These are phyloP conservation scores for Capsella rubella DNA, from an alignment of 441 rosid species.

Conservation along the genomic window DNA sequence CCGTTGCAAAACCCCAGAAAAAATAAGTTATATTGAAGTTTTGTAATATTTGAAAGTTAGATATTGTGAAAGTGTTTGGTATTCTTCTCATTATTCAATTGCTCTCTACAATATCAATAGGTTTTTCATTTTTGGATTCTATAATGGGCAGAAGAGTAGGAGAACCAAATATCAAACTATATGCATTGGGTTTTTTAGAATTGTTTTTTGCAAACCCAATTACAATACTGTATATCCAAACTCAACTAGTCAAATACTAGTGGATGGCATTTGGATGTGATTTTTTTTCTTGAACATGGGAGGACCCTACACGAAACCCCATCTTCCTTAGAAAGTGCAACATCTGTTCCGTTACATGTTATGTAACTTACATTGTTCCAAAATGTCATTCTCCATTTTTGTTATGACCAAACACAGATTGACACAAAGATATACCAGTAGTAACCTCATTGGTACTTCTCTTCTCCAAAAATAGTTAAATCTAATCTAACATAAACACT, in stretches of 20 bases:
- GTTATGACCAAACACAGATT: constrained; percentile 21
- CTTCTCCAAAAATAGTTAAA: constrained; percentile 1
- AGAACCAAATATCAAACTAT: too few relatives aligned
- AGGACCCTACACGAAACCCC: constrained; percentile 21
- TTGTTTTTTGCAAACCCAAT: not conserved
- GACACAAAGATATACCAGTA: constrained; percentile 29
- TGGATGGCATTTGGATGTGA: constrained; percentile 11
- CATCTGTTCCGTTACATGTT: constrained; percentile 38
- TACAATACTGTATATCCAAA: constrained; percentile 3
- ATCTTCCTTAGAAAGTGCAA: constrained; percentile 21
- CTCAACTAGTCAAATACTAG: not conserved
- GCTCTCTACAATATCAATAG: not conserved
- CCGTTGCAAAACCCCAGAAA: not conserved
- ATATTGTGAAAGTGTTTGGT: not conserved
- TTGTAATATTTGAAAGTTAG: not conserved
- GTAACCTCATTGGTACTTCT: constrained; percentile 30
- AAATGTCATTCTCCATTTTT: constrained; percentile 25
- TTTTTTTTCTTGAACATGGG: not conserved
- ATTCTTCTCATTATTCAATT: not conserved
- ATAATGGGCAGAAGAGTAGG: not conserved
- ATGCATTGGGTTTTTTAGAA: not conserved
- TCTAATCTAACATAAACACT: constrained; percentile 4
- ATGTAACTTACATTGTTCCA: not conserved
- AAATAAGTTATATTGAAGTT: constrained; percentile 10
- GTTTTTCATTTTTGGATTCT: not conserved